Percentiles rank a stretch among this genome's conserved stretches.
Evolutionary conservation across 2,329 filamentous ascomycete genomes (phyloP).

Genomic region (Cryoendolithus antarcticus): DNA sequence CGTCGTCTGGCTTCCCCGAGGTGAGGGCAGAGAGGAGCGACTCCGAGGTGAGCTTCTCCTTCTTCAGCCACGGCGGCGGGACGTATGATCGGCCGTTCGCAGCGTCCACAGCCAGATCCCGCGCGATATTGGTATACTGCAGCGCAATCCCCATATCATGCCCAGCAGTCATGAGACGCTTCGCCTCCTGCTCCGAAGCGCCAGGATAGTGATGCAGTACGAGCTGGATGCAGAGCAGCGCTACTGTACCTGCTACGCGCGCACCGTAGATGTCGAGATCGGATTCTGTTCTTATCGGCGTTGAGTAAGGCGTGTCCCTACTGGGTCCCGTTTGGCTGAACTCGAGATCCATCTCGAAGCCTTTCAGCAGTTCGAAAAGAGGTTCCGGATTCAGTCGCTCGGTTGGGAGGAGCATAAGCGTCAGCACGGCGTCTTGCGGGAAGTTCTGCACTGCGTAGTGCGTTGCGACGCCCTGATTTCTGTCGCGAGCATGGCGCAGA

Average conservation of each 20-base stretch:
- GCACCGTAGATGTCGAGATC: constrained; percentile 52
- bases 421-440: constrained; percentile 38
- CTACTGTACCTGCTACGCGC: constrained; percentile 62
- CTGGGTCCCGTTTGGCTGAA: constrained; percentile 30
- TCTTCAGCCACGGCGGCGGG: constrained; percentile 50
- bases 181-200: constrained; percentile 19
- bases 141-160: constrained; percentile 58
- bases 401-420: constrained; percentile 48
- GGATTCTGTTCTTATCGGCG: constrained; percentile 45
- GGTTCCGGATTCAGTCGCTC: constrained; percentile 45
- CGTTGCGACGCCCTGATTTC: constrained; percentile 19
- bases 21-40: constrained; percentile 36
- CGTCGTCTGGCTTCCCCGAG: constrained; percentile 11
- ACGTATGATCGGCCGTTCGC: constrained; percentile 55
- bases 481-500: constrained; percentile 16
- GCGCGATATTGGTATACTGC: constrained; percentile 67
- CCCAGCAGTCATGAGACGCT: constrained; percentile 43
- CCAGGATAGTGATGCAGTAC: constrained; percentile 46
- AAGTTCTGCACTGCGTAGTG: constrained; percentile 39
- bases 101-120: constrained; percentile 59
- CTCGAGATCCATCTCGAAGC: constrained; percentile 55
- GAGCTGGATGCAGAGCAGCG: constrained; percentile 54
- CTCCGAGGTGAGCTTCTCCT: constrained; percentile 41
- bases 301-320: background rate
- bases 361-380: constrained; percentile 51